These are phyloP conservation scores for Zalaria obscura DNA, from an alignment of 2,329 filamentous ascomycete species.

Conservation along the genomic window DNA sequence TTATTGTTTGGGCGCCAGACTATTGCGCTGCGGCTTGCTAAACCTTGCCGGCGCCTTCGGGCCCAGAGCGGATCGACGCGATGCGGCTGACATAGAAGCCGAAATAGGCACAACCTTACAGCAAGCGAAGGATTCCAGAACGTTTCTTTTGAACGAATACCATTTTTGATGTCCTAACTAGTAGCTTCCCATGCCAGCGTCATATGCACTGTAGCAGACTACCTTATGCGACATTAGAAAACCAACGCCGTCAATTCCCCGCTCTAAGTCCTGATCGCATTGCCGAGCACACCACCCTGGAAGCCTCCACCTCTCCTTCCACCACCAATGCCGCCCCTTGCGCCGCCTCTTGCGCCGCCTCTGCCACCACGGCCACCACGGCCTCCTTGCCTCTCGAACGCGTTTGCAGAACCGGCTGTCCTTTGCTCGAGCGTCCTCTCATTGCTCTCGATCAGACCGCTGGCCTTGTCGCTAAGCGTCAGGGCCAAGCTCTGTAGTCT, in stretches of 20 bases:
- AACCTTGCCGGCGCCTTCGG: no score
- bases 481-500: constrained; percentile 90
- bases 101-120: no score
- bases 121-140: no score
- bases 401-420: constrained; percentile 88
- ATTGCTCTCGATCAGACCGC: constrained; percentile 88
- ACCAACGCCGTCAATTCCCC: not conserved
- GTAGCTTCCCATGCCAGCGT: no score
- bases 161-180: not conserved
- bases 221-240: not conserved
- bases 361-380: constrained; percentile 50
- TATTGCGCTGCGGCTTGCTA: no score
- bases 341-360: constrained; percentile 44
- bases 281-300: constrained; percentile 64
- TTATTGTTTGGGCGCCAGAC: no score
- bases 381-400: constrained; percentile 84
- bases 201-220: not conserved
- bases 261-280: constrained; percentile 33
- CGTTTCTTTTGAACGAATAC: not conserved
- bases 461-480: constrained; percentile 90
- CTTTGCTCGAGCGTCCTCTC: constrained; percentile 94
- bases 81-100: not conserved
- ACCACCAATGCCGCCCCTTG: constrained; percentile 39
- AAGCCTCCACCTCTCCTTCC: constrained; percentile 66
- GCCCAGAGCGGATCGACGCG: no score